phyloP scores from a whole-genome alignment of 345 rosid species.

The Gossypium raimondii region DNA sequence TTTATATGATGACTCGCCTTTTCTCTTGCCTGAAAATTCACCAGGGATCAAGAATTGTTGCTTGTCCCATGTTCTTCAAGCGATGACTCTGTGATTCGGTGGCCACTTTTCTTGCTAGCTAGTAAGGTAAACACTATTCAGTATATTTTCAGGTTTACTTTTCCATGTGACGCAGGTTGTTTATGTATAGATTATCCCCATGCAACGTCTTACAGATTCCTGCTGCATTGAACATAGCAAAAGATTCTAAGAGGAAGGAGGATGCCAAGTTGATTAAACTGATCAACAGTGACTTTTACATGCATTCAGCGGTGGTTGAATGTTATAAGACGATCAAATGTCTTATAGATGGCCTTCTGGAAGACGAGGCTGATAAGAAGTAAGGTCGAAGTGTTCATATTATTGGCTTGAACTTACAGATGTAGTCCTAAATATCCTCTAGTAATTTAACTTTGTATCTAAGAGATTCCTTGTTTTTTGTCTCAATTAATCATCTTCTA shows the following conservation, averaged over 20 bases:
- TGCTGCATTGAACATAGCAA: constrained; percentile 96
- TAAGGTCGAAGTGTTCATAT: constrained; percentile 28
- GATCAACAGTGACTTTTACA: constrained; percentile 63
- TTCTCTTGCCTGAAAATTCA: constrained; percentile 22
- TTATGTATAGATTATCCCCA: constrained; percentile 15
- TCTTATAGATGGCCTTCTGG: constrained; percentile 58
- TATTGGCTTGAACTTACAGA: background rate
- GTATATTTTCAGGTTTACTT: constrained; percentile 15
- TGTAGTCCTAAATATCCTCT: background rate
- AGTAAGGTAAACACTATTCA: constrained; percentile 62
- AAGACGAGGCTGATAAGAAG: constrained; percentile 66
- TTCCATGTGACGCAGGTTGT: constrained; percentile 16
- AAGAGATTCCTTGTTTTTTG: background rate
- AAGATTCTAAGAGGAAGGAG: constrained; percentile 72
- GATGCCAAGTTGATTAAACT: constrained; percentile 69
- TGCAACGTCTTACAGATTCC: constrained; percentile 60
- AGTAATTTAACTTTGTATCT: background rate
- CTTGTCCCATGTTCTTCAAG: constrained; percentile 74
- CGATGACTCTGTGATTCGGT: constrained; percentile 59
- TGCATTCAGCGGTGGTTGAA: constrained; percentile 74
- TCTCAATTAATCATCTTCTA: constrained; percentile 8
- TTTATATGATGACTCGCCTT: constrained; percentile 1
- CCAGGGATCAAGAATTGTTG: constrained; percentile 78
- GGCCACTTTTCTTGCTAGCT: constrained; percentile 99
- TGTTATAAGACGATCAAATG: constrained; percentile 68